These are phyloP conservation scores for Blastocystis sp. DNA, from an alignment of 352 stramenopile species.

Conservation along the genomic window DNA sequence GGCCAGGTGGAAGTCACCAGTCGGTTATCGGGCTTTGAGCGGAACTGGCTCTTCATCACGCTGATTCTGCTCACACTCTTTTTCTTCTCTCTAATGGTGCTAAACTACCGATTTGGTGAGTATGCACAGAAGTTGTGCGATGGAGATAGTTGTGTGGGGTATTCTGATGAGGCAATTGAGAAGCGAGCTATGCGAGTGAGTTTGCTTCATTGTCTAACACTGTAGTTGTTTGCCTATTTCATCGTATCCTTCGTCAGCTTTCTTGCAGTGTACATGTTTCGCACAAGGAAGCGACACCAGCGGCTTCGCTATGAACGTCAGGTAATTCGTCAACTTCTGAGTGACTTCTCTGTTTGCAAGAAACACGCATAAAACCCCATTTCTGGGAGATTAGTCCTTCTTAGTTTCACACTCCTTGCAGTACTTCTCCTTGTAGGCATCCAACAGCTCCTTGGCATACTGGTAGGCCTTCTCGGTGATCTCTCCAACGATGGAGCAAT, in stretches of 20 bases:
- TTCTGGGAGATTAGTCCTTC: background rate
- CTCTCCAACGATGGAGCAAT: background rate
- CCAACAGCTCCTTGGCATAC: background rate
- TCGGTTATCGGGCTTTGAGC: background rate
- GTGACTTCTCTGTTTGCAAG: background rate
- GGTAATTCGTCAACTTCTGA: background rate
- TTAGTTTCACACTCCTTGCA: background rate
- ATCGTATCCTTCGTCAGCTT: background rate
- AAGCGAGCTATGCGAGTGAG: background rate
- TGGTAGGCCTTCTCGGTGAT: background rate
- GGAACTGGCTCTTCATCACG: background rate
- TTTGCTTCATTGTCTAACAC: background rate
- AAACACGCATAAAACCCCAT: constrained; percentile 8
- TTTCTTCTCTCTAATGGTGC: background rate
- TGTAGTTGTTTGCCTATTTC: constrained; percentile 15
- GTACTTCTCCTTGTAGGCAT: background rate
- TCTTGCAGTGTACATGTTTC: background rate
- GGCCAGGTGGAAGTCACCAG: background rate
- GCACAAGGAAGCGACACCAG: background rate
- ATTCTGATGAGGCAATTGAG: background rate
- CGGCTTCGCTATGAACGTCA: background rate
- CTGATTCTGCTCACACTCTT: background rate
- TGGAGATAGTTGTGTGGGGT: background rate
- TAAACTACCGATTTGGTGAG: background rate
- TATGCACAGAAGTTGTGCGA: background rate